Evolutionary conservation across 192 early-diverging fungal genomes (phyloP).

Genomic region (Linnemannia zychae): DNA sequence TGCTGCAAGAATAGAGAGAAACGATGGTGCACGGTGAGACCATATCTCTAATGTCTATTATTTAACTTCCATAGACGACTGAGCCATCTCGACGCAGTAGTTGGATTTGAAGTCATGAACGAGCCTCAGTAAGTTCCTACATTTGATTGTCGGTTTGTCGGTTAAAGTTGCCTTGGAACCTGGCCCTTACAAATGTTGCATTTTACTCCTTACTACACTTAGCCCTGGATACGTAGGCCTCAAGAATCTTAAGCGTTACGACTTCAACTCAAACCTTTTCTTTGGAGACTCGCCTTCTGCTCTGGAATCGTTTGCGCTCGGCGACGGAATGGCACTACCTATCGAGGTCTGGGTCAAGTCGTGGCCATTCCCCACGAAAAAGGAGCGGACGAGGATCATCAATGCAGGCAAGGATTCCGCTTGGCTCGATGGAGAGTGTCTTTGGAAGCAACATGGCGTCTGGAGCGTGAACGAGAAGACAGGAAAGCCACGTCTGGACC

Average conservation of each 20-base stretch:
- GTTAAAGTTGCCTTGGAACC: constrained; percentile 21
- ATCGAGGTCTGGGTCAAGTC: constrained; percentile 82
- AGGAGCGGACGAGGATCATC: constrained; percentile 63
- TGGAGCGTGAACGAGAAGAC: constrained; percentile 71
- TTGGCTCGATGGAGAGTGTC: constrained; percentile 76
- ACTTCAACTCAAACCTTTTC: constrained; percentile 74
- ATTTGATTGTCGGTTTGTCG: neutral
- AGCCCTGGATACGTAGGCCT: constrained; percentile 84
- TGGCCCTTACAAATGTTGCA: neutral
- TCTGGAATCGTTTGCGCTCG: constrained; percentile 81
- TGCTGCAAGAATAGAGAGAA: neutral
- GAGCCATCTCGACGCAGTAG: constrained; percentile 69
- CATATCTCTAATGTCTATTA: neutral
- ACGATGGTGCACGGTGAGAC: neutral
- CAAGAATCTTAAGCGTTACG: constrained; percentile 66
- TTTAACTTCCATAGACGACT: constrained; percentile 62
- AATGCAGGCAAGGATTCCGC: constrained; percentile 69
- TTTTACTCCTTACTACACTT: neutral
- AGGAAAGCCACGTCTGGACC: constrained; percentile 64
- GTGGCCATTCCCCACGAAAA: constrained; percentile 81
- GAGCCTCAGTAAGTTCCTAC: constrained; percentile 67
- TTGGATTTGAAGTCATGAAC: constrained; percentile 88
- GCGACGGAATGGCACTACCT: constrained; percentile 75
- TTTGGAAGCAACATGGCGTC: constrained; percentile 85
- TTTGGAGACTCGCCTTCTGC: constrained; percentile 79